A percentile compares a stretch with the other conserved stretches of the same genome.
Conservation (phyloP, 192 early-diverging fungal species). For the Gaertneriomyces sp. region DNA sequence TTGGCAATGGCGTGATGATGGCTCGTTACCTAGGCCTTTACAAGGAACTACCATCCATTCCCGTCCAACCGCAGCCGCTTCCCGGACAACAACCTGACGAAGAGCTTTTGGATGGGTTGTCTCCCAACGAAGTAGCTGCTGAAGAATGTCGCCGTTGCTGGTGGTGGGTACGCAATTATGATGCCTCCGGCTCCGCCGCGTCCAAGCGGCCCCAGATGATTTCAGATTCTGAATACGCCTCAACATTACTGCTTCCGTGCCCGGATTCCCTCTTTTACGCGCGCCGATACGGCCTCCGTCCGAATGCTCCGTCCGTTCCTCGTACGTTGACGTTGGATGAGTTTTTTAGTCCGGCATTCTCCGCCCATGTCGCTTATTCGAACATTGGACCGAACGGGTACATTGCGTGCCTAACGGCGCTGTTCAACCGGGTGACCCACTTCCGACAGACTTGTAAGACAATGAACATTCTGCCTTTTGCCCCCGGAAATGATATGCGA, state of each 20-base stretch:
- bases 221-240: constrained; percentile 17
- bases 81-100: neutral
- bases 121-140: constrained; percentile 18
- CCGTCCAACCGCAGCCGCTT: neutral
- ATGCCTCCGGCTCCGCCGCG: constrained; percentile 26
- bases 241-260: constrained; percentile 20
- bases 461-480: constrained; percentile 29
- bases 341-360: constrained; percentile 3
- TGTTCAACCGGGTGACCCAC: constrained; percentile 31
- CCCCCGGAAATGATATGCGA: constrained; percentile 6
- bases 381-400: constrained; percentile 29
- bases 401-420: constrained; percentile 18
- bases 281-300: constrained; percentile 13
- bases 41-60: constrained; percentile 17
- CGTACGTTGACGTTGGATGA: constrained; percentile 26
- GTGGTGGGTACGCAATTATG: constrained; percentile 33
- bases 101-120: constrained; percentile 17
- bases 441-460: constrained; percentile 22
- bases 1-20: constrained; percentile 21
- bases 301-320: constrained; percentile 12
- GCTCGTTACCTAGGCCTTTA: constrained; percentile 20
- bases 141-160: constrained; percentile 27
- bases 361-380: constrained; percentile 14
- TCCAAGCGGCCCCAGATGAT: constrained; percentile 34
- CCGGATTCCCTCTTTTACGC: constrained; percentile 29